Percentiles rank a stretch among this genome's conserved stretches.
phyloP scores from a whole-genome alignment of 257 asterid genomes.

The Przewalskia tangutica region DNA sequence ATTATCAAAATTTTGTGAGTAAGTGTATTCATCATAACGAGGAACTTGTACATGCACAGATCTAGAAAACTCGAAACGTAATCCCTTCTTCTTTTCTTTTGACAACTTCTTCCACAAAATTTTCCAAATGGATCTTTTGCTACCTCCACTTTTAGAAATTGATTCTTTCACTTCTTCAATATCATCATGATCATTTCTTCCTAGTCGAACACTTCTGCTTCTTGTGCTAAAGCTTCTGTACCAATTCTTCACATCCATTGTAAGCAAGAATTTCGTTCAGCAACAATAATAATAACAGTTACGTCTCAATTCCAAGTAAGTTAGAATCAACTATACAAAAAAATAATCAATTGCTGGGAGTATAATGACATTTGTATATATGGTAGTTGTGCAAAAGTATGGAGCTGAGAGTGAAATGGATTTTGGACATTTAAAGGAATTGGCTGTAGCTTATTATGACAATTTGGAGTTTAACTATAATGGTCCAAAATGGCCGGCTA shows the following conservation, averaged over 20 bases:
- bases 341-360: neutral
- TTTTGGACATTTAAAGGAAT: neutral
- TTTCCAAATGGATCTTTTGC: conserved; percentile 8
- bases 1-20: conserved; percentile 18
- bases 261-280: neutral
- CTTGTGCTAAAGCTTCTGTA: conserved; percentile 5
- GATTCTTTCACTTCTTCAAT: neutral
- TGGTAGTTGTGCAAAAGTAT: neutral
- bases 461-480: neutral
- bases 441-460: neutral
- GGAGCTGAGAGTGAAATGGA: neutral
- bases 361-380: neutral
- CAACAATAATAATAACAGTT: neutral
- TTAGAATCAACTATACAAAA: neutral
- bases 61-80: neutral
- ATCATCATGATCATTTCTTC: neutral
- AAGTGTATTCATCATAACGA: conserved; percentile 7
- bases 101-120: conserved; percentile 10
- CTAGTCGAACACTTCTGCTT: conserved; percentile 8
- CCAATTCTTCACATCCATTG: conserved; percentile 13
- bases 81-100: conserved; percentile 3
- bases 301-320: neutral
- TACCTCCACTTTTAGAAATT: neutral
- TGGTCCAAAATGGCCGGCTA: neutral
- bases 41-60: conserved; percentile 5